These are phyloP conservation scores for Triticum turgidum DNA, from an alignment of 176 grass and related monocot genomes.

Conservation along the genomic window DNA sequence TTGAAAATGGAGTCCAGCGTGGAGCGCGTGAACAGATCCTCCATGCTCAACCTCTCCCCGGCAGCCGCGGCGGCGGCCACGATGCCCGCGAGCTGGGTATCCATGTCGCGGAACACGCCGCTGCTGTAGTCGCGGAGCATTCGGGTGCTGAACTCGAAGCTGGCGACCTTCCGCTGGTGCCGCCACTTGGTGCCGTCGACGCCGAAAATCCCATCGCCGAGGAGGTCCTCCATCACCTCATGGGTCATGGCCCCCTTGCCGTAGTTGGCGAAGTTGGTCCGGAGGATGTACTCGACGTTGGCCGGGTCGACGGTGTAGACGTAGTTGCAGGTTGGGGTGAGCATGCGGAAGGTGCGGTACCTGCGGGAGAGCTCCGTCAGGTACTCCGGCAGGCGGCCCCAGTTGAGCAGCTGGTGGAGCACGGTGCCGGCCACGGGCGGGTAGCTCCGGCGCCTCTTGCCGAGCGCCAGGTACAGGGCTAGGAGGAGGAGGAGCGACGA, in stretches of 20 bases:
- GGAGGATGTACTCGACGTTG: constrained; percentile 71
- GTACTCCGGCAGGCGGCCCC: constrained; percentile 49
- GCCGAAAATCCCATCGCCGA: constrained; percentile 77
- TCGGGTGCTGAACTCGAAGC: constrained; percentile 61
- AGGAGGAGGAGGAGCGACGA: not conserved
- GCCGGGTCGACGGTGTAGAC: constrained; percentile 62
- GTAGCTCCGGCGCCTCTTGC: constrained; percentile 23
- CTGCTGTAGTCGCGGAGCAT: constrained; percentile 64
- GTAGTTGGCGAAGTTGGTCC: constrained; percentile 79
- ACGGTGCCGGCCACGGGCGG: constrained; percentile 58
- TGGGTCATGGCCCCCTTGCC: constrained; percentile 51
- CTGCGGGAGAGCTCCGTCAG: constrained; percentile 33
- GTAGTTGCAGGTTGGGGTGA: constrained; percentile 43
- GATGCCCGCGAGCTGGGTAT: constrained; percentile 40
- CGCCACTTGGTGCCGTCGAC: constrained; percentile 74
- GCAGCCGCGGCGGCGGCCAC: constrained; percentile 21
- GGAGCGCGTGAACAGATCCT: constrained; percentile 63
- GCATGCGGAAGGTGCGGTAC: constrained; percentile 60
- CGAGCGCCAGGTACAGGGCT: constrained; percentile 21
- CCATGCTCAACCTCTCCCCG: constrained; percentile 27
- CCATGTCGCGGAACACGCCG: constrained; percentile 52
- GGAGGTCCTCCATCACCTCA: constrained; percentile 40
- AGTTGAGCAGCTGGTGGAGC: constrained; percentile 50
- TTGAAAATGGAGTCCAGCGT: constrained; percentile 70
- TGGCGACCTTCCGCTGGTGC: constrained; percentile 73